Conservation (phyloP, 2,329 filamentous ascomycete species). For the Botryotinia narcissicola region DNA sequence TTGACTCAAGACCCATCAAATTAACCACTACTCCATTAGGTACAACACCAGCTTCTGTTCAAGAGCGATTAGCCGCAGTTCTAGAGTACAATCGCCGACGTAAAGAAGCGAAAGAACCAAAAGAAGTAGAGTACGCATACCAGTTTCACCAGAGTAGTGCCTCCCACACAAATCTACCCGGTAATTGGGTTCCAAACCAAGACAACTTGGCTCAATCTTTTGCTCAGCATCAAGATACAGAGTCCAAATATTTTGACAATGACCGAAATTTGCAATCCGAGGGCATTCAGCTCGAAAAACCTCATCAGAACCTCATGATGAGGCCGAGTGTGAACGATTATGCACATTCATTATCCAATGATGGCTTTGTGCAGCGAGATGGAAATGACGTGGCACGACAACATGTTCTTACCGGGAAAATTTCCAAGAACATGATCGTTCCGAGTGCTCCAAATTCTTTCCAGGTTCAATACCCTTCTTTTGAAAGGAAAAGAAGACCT, state of each 20-base stretch:
- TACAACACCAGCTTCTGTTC: neutral
- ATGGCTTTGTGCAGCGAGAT: rapidly evolving
- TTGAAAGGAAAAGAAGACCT: neutral
- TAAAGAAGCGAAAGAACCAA: neutral
- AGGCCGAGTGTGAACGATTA: rapidly evolving
- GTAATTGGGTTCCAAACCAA: too few species aligned
- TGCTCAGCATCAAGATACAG: rapidly evolving
- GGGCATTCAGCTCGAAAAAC: rapidly evolving
- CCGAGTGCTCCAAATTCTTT: rapidly evolving
- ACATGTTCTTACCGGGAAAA: too few species aligned
- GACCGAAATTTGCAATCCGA: neutral
- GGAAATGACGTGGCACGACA: neutral
- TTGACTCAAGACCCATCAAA: too few species aligned
- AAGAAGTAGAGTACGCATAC: too few species aligned
- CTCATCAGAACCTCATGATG: rapidly evolving
- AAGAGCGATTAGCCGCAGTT: neutral
- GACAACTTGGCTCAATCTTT: neutral
- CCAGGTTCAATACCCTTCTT: neutral
- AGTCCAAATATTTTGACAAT: rapidly evolving
- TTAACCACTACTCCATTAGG: neutral
- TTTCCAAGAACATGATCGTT: rapidly evolving
- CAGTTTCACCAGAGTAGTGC: rapidly evolving
- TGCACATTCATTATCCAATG: rapidly evolving
- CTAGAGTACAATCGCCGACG: neutral
- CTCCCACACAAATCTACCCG: rapidly evolving